These are phyloP conservation scores for Rhodotorula sp. DNA, from an alignment of 1,284 basidiomycete genomes.

Conservation along the genomic window DNA sequence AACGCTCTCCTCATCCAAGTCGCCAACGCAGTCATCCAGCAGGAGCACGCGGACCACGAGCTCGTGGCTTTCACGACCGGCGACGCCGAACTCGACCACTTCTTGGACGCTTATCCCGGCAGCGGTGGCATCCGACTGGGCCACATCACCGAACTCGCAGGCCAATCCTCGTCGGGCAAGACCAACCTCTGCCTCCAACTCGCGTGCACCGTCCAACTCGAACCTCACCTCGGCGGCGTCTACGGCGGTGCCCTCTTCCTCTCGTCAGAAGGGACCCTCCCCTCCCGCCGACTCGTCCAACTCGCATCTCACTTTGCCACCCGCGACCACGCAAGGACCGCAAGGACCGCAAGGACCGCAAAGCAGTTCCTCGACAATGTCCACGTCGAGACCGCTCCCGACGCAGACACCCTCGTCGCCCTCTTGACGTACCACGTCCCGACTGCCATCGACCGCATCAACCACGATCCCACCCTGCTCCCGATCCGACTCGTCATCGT, in stretches of 20 bases:
- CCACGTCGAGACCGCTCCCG: slow-evolving; percentile 35
- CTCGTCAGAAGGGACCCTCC: slow-evolving; percentile 37
- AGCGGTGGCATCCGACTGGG: slow-evolving; percentile 25
- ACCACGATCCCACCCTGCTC: slow-evolving; percentile 7
- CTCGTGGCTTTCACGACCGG: slow-evolving; percentile 12
- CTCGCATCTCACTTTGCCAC: slow-evolving; percentile 16
- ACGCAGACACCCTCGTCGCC: slow-evolving; percentile 32
- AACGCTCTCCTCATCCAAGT: slow-evolving; percentile 18
- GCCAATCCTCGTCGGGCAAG: slow-evolving; percentile 38
- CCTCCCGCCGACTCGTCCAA: slow-evolving; percentile 24
- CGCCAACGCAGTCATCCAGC: slow-evolving; percentile 6
- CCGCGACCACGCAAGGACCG: neutral
- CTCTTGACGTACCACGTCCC: slow-evolving; percentile 33
- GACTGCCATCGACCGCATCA: slow-evolving; percentile 32
- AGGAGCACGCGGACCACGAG: neutral
- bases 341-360: neutral
- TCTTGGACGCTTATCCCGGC: slow-evolving; percentile 14
- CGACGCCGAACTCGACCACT: slow-evolving; percentile 22
- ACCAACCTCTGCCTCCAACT: slow-evolving; percentile 38
- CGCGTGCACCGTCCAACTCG: slow-evolving; percentile 25
- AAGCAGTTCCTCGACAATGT: slow-evolving; percentile 37
- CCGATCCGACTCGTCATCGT: slow-evolving; percentile 36
- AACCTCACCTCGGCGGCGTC: slow-evolving; percentile 16
- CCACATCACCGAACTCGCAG: slow-evolving; percentile 34
- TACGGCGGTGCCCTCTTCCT: slow-evolving; percentile 33